Base-by-base conservation (phyloP, 106 monocot genomes). In the Apostasia shenzhenica region DNA sequence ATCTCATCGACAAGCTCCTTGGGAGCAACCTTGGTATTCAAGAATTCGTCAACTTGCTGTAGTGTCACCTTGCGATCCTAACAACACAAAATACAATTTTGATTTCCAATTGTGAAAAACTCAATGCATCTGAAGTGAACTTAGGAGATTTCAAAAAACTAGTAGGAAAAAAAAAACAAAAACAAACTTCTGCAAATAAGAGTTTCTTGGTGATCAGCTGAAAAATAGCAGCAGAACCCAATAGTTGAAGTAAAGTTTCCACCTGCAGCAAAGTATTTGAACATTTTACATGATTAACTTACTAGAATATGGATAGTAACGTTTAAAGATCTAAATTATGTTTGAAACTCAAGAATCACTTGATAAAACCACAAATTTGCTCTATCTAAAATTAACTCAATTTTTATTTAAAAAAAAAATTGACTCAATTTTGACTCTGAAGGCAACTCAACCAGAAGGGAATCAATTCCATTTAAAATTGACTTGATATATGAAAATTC, bases 1-100 rank as follows among this genome's bases (percentile, higher is more conserved):
- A 95, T 84, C 65, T 95, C 95, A 67, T 82, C 86, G 81, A 71
- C 82, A 77, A 95, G 86, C 67, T 95, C 95, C 75, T 89, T 81
- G 26, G 95, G 92, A 77, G 95, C 92, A 75, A 95, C 84, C 72
- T 91, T 92, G 2, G 84, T 95, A 75, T 79, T 92, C 49, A 95
- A 84, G 75, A 91, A 92, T 68, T 95, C 92, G 62, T 86, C 84
- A 54, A 87, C 45, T 75, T 95, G 92, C 70, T 77, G 51, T 43
- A 95, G 59, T 66, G 95, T 95, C 55, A 76, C 79, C 74, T 89
- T 89, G 47, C 92, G 80, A 56, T 92, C 92, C 95, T 95, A 77
- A 14, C 13, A 67, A 45, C 7, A 49, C 13, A 52, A n/a, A 41
- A 81, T 75, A 44, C 1, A 51, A 61, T 14, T 14, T 26, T 37